phyloP scores from a whole-genome alignment of 305 asterid species.

The Salvia sclarea region DNA sequence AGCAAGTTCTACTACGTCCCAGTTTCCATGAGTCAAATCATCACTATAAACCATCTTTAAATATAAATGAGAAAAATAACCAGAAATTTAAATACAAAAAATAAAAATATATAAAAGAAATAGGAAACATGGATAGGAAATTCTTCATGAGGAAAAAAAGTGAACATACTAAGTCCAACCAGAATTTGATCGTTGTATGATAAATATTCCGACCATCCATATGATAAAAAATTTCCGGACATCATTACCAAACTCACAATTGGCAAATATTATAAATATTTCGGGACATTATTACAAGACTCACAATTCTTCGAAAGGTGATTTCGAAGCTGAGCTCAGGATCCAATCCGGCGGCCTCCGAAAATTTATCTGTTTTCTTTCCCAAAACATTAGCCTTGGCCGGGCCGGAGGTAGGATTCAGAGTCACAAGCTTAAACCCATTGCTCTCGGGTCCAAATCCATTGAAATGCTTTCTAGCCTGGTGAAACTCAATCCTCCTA shows the following conservation, averaged over 20 bases:
- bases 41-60: neutral
- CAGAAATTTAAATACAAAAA: neutral
- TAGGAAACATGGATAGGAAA: neutral
- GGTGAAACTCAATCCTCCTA: slow-evolving; percentile 76
- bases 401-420: slow-evolving; percentile 61
- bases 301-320: slow-evolving; percentile 80
- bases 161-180: no score
- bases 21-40: slow-evolving; percentile 2
- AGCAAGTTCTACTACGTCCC: slow-evolving; percentile 10
- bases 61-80: neutral
- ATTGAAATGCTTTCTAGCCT: slow-evolving; percentile 56
- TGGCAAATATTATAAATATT: neutral
- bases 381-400: slow-evolving; percentile 31
- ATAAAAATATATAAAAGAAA: neutral
- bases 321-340: slow-evolving; percentile 75
- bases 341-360: slow-evolving; percentile 56
- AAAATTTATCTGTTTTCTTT: slow-evolving; percentile 36
- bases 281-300: slow-evolving; percentile 26
- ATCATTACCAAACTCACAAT: no score
- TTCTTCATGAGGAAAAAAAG: neutral
- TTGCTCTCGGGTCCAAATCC: slow-evolving; percentile 52
- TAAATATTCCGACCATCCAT: no score
- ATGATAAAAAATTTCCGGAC: no score
- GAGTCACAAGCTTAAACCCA: slow-evolving; percentile 79
- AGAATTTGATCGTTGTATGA: no score